phyloP scores from a whole-genome alignment of 1,284 basidiomycete genomes.

The Schizopora paradoxa region DNA sequence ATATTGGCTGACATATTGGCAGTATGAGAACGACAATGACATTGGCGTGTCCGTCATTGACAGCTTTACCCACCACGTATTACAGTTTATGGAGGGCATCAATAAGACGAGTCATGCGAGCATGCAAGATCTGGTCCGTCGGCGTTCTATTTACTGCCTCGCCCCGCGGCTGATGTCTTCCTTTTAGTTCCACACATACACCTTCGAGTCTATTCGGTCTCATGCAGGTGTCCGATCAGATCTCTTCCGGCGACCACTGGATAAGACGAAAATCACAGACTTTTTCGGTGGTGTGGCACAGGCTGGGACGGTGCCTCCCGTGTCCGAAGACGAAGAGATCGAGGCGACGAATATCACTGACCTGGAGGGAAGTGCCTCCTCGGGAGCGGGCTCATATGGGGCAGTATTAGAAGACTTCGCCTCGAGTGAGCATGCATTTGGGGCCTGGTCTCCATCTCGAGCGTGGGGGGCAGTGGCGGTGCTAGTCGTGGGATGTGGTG shows the following conservation, averaged over 20 bases:
- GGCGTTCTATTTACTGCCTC: neutral
- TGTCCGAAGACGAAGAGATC: too few relatives aligned
- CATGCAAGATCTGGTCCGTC: slow-evolving; percentile 78
- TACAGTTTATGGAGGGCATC: slow-evolving; percentile 88
- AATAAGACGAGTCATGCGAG: slow-evolving; percentile 84
- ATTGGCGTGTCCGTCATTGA: slow-evolving; percentile 97
- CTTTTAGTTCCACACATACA: slow-evolving; percentile 74
- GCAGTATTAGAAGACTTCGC: too few relatives aligned
- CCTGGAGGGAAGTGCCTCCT: too few relatives aligned
- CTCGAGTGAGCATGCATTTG: too few relatives aligned
- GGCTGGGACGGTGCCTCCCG: slow-evolving; percentile 49
- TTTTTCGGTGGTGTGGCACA: slow-evolving; percentile 93
- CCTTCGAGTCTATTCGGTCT: slow-evolving; percentile 72
- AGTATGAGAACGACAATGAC: slow-evolving; percentile 91
- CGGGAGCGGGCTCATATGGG: too few relatives aligned
- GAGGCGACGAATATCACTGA: neutral
- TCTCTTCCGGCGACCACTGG: slow-evolving; percentile 68
- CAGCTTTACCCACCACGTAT: slow-evolving; percentile 87
- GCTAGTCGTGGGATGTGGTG: too few relatives aligned
- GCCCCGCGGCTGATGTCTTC: neutral
- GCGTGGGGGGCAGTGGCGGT: too few relatives aligned
- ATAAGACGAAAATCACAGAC: slow-evolving; percentile 80
- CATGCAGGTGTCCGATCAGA: slow-evolving; percentile 84
- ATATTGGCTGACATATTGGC: slow-evolving; percentile 6
- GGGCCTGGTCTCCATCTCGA: too few relatives aligned